phyloP scores from a whole-genome alignment of 164 flowering plant genomes.

The Houttuynia cordata region DNA sequence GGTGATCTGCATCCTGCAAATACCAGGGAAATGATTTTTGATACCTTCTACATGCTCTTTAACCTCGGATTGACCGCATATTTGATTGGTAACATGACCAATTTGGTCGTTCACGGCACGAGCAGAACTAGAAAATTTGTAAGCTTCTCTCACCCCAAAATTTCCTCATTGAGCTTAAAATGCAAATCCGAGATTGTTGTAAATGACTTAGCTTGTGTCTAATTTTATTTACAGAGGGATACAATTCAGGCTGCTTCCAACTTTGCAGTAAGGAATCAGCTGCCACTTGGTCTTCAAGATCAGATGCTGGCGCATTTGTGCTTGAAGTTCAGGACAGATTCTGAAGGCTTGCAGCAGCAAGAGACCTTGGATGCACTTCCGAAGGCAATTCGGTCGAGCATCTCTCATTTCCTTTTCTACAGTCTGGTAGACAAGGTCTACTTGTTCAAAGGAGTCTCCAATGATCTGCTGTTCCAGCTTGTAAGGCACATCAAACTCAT shows the following conservation, averaged over 20 bases:
- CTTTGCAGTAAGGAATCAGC: constrained; percentile 71
- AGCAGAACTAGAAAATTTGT: constrained; percentile 84
- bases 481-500: constrained; percentile 21
- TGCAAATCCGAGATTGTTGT: too few species aligned
- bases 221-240: constrained; percentile 50
- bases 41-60: constrained; percentile 83
- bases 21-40: constrained; percentile 73
- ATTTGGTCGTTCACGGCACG: constrained; percentile 89
- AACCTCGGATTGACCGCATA: constrained; percentile 92
- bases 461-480: constrained; percentile 83
- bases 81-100: constrained; percentile 96
- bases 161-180: neutral
- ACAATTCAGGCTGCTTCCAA: constrained; percentile 87
- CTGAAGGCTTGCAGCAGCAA: constrained; percentile 88
- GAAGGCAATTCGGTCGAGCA: constrained; percentile 89
- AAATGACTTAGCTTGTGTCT: neutral
- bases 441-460: constrained; percentile 75
- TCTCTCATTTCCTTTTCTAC: constrained; percentile 75
- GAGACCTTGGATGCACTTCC: constrained; percentile 82
- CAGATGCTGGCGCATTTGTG: constrained; percentile 95
- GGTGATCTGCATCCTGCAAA: constrained; percentile 92
- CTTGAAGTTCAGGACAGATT: constrained; percentile 82
- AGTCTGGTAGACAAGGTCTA: constrained; percentile 62
- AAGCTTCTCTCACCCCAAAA: constrained; percentile 21
- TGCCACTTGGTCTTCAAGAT: constrained; percentile 65